Base-by-base conservation (phyloP, 805 yeast species). In the Tetrapisispora fleetii region DNA sequence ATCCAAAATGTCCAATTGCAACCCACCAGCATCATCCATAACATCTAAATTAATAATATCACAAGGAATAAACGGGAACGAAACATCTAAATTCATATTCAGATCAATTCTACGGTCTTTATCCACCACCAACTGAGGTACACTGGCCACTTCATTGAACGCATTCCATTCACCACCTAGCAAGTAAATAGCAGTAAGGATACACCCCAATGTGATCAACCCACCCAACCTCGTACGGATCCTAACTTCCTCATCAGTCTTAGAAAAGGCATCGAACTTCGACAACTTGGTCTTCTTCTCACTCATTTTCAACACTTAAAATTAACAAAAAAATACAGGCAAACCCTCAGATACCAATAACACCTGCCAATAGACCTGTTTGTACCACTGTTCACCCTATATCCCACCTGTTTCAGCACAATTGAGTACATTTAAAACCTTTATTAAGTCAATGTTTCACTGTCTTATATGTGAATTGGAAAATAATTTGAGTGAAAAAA, bases 191-290 rank as follows among this genome's bases (percentile, higher is more conserved):
- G 87, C 81, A 2, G 85, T 71, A 11, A 79, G 45, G 1, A 80
- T 59, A 60, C 96, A 84, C 4, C 78, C 69, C 39, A 93, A 59
- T 4, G 98, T 89, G 57, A 93, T 85, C 27, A 89, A 58, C 1
- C 96, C 99, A 48, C 99, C 99, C 3, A 91, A 75, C 4, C 90
- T 75, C 2, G 99, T 93, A 54, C 84, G 80, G 51, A 93, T 79
- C 45, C 86, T 77, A 10, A 95, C 95, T 64, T 93, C 99, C 59
- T 91, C 97, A 32, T 87, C 89, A 8, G 97, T 86, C 65, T 89
- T 90, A 24, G 95, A 79, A 64, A 91, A 90, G 16, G 93, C 95
- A 66, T 90, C 98, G 51, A 85, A 70, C 40, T 82, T 78, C 44
- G 85, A 50, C 35, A 72, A 58, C 33, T 42, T 42, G 2, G 48